Evolutionary conservation across 495 filamentous ascomycete species (phyloP).

Genomic region (Staphylotrichum longicolle): DNA sequence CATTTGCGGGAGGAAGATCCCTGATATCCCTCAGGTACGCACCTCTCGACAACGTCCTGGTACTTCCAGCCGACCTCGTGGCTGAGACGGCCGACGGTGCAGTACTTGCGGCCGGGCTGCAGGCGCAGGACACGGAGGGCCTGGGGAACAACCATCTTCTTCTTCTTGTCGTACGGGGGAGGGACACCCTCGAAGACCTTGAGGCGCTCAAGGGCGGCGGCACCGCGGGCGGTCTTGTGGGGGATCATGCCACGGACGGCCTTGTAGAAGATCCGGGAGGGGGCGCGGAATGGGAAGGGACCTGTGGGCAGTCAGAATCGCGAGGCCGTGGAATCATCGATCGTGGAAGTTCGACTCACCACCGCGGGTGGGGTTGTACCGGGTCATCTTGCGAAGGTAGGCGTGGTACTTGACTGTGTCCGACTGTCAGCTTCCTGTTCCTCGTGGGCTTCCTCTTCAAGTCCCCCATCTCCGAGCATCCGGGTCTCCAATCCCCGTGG

Average conservation of each 20-base stretch:
- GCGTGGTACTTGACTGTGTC: conserved; percentile 96
- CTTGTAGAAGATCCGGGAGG: conserved; percentile 99
- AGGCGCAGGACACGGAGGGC: conserved; percentile 90
- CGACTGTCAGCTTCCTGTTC: conserved; percentile 33
- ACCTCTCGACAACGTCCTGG: conserved; percentile 97
- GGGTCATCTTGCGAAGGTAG: conserved; percentile 99
- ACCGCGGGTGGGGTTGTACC: conserved; percentile 98
- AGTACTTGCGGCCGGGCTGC: conserved; percentile 99
- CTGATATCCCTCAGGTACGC: conserved; percentile 41
- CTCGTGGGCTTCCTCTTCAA: conserved; percentile 15
- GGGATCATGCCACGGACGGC: conserved; percentile 99
- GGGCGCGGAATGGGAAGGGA: conserved; percentile 99
- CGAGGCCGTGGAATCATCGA: conserved; percentile 14
- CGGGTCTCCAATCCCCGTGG: neutral
- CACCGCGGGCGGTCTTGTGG: conserved; percentile 97
- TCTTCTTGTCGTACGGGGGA: conserved; percentile 98
- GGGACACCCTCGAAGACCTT: conserved; percentile 99
- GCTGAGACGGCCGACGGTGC: conserved; percentile 93
- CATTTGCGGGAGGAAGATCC: neutral
- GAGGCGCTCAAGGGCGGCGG: conserved; percentile 92
- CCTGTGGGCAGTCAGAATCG: conserved; percentile 56
- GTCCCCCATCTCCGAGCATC: conserved; percentile 1
- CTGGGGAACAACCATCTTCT: conserved; percentile 98
- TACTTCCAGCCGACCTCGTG: conserved; percentile 99
- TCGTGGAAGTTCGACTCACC: conserved; percentile 55